Conservation (phyloP, 352 stramenopile genomes). For the Globisporangium spiculum region DNA sequence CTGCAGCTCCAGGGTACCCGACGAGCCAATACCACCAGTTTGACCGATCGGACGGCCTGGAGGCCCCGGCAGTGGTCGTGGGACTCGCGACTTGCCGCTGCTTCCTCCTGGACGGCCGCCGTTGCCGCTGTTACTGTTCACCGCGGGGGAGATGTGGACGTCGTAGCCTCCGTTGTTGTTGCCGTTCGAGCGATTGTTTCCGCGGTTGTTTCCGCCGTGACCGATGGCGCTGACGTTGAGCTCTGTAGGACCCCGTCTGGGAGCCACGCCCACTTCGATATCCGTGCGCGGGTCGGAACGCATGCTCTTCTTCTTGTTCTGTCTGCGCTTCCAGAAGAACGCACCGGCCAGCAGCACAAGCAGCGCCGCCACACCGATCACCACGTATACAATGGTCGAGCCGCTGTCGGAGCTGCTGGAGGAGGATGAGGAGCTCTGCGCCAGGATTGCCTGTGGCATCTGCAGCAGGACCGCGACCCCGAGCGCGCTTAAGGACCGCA, state of each 20-base stretch:
- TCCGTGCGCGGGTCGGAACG: background rate
- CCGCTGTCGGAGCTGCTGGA: slow-evolving; percentile 20
- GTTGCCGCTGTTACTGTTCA: background rate
- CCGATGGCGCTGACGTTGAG: slow-evolving; percentile 9
- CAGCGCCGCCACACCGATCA: slow-evolving; percentile 45
- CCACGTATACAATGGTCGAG: slow-evolving; percentile 56
- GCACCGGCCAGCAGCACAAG: slow-evolving; percentile 45
- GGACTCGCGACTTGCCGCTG: background rate
- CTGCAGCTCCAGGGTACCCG: background rate
- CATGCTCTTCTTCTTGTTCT: slow-evolving; percentile 25
- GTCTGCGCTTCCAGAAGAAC: slow-evolving; percentile 52
- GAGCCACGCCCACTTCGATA: background rate
- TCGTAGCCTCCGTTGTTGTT: slow-evolving; percentile 13
- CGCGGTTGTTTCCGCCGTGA: slow-evolving; percentile 2
- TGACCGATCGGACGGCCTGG: background rate
- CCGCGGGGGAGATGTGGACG: slow-evolving; percentile 19
- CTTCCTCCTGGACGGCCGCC: background rate
- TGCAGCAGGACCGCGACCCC: slow-evolving; percentile 14
- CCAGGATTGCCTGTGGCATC: slow-evolving; percentile 1
- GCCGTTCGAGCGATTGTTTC: background rate
- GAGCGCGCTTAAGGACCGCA: slow-evolving; percentile 12
- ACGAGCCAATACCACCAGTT: background rate
- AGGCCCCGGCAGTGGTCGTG: background rate
- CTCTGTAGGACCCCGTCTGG: background rate
- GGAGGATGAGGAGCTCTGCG: slow-evolving; percentile 19